Evolutionary conservation across 2,329 filamentous ascomycete genomes (phyloP), one percentile per base, ranked within the genome.

Genomic region (Epichloe glyceriae): DNA sequence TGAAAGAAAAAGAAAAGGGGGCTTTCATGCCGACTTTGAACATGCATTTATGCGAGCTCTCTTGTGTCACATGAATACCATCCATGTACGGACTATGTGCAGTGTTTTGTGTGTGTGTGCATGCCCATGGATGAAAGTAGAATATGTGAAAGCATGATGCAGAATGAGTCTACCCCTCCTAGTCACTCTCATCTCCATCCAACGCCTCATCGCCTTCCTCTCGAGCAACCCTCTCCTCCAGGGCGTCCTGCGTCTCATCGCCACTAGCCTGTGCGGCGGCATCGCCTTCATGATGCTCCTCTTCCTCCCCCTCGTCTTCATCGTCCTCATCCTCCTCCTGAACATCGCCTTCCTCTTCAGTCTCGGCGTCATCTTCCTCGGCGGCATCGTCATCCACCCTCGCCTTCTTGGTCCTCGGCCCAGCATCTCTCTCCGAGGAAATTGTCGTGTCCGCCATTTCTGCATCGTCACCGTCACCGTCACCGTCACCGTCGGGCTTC

Each of bases 111-210:
- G 2, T 26, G 22, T 26, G 20, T 2, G 22, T 30, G 22, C 22
- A 1, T 11, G 26, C 8, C 26, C 8, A 30, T 30, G 26, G 26
- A 30, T 11, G 8, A 30, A 30, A 30, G 26, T 11, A 30, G 10
- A 30, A 30, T 1, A 11, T 4, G 8, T 30, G 1, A 4, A 30
- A 11, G 3, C 4, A 30, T 30, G 26, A 30, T 30, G 26, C 26
- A 3, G 8, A 26, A 8, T 8, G 26, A 30, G 8, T 30, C 26
- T 30, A 4, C 7, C 1, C 14, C 34, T 61, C 14, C 34, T 61
- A 80, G 51, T 80, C 78, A 57, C 78, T 81, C 54, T 82, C 79
- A 48, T 78, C 74, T 11, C 76, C 79, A 56, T 82, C 80, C 52
- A 83, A 63, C 12, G 79, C 82, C 56, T 85, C 82, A 52, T 83